These are phyloP conservation scores for Byssothecium circinans DNA, from an alignment of 2,329 filamentous ascomycete genomes.

Conservation along the genomic window DNA sequence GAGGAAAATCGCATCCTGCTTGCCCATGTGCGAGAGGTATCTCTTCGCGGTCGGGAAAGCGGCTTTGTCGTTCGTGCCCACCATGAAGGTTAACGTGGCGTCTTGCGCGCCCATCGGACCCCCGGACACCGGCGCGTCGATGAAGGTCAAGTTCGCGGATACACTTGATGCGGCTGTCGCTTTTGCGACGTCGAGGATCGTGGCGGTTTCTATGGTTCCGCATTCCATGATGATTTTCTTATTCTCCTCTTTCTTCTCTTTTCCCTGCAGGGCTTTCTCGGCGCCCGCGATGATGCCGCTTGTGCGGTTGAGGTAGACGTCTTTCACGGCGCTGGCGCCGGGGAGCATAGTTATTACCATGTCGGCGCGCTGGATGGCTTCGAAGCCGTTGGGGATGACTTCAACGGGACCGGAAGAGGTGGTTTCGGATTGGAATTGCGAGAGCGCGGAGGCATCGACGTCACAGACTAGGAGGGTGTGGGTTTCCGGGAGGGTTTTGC, in stretches of 20 bases:
- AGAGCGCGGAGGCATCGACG: conserved; percentile 42
- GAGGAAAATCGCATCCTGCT: conserved; percentile 69
- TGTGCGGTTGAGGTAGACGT: conserved; percentile 46
- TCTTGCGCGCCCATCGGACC: conserved; percentile 87
- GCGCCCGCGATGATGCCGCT: conserved; percentile 47
- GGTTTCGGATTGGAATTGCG: conserved; percentile 43
- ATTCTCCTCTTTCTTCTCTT: conserved; percentile 56
- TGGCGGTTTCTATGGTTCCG: conserved; percentile 92
- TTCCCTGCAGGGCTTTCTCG: conserved; percentile 35
- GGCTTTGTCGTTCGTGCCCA: conserved; percentile 62
- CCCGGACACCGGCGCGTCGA: conserved; percentile 94
- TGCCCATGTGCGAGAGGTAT: conserved; percentile 78
- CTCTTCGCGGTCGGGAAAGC: conserved; percentile 60
- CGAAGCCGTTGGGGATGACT: conserved; percentile 40
- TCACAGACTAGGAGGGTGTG: conserved; percentile 44
- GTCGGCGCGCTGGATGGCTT: conserved; percentile 44
- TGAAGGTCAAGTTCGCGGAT: conserved; percentile 68
- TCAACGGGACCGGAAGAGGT: conserved; percentile 40
- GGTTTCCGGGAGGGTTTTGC: conserved; percentile 36
- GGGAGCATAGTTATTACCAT: conserved; percentile 49
- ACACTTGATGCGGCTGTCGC: conserved; percentile 54
- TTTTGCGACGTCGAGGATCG: conserved; percentile 76
- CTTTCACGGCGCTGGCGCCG: conserved; percentile 38
- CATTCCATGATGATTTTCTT: conserved; percentile 87
- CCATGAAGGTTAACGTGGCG: conserved; percentile 90